Percentiles rank a stretch among this genome's conserved stretches.
Evolutionary conservation across 176 grass and related monocot species (phyloP).

Genomic region (Eleusine indica): DNA sequence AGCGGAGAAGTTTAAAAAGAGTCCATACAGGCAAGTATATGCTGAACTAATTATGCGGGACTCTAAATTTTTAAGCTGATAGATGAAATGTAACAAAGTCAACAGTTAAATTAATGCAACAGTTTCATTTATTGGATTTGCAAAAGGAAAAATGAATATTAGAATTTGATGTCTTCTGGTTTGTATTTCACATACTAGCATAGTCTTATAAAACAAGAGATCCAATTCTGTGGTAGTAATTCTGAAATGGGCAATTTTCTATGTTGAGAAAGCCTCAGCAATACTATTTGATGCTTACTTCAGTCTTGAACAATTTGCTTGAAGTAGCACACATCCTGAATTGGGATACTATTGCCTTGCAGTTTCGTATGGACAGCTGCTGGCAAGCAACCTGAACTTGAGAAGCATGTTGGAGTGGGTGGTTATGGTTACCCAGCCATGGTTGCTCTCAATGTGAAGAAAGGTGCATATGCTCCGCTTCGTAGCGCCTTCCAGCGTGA

Average conservation of each 20-base stretch:
- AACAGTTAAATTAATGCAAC: neutral
- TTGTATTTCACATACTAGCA: neutral
- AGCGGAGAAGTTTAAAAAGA: slow-evolving; percentile 92
- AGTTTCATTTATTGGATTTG: slow-evolving; percentile 1
- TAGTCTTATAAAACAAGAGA: neutral
- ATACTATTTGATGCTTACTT: neutral
- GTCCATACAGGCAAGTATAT: slow-evolving; percentile 85
- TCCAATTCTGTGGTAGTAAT: neutral
- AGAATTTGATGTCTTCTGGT: neutral
- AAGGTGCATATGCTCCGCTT: slow-evolving; percentile 84
- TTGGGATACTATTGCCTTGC: slow-evolving; percentile 28
- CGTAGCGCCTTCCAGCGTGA: slow-evolving; percentile 79
- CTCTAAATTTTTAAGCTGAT: neutral
- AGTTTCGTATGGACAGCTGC: slow-evolving; percentile 92
- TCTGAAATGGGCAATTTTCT: neutral
- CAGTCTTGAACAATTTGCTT: slow-evolving; percentile 8
- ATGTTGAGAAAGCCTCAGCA: neutral
- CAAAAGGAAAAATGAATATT: slow-evolving; percentile 11
- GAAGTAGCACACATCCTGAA: slow-evolving; percentile 33
- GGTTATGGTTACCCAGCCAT: slow-evolving; percentile 96
- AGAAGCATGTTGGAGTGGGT: slow-evolving; percentile 91
- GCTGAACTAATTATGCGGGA: slow-evolving; percentile 23
- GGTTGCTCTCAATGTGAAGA: slow-evolving; percentile 96
- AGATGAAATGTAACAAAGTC: neutral
- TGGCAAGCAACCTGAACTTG: slow-evolving; percentile 84